Percentiles rank a stretch among this genome's conserved stretches.
Conservation (phyloP, 352 stramenopile species). For the Phytopythium aichiense region DNA sequence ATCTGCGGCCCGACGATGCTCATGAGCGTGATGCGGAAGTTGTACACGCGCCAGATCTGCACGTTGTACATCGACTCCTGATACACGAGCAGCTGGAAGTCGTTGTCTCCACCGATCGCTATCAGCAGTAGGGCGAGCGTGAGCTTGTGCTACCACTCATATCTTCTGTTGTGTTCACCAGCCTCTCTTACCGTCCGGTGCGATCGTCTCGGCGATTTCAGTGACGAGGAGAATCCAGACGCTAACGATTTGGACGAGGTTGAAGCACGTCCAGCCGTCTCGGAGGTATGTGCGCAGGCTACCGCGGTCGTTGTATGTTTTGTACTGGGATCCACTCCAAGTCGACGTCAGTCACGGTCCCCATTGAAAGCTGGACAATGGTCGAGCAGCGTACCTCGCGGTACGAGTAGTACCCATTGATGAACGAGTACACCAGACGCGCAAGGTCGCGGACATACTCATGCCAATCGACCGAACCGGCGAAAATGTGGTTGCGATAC, state of each 20-base stretch:
- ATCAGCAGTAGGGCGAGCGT: not conserved
- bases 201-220: slow-evolving; percentile 42
- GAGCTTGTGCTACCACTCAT: not conserved
- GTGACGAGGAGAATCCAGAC: slow-evolving; percentile 62
- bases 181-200: slow-evolving; percentile 18
- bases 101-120: slow-evolving; percentile 10
- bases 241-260: slow-evolving; percentile 64
- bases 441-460: slow-evolving; percentile 62
- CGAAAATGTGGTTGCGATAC: slow-evolving; percentile 62
- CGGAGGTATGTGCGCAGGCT: slow-evolving; percentile 56
- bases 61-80: slow-evolving; percentile 61
- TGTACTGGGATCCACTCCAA: slow-evolving; percentile 12
- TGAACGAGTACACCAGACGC: slow-evolving; percentile 50
- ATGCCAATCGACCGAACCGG: slow-evolving; percentile 18
- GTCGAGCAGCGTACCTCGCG: slow-evolving; percentile 40
- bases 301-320: slow-evolving; percentile 44
- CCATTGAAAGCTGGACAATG: not conserved
- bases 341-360: not conserved
- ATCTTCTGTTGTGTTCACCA: not conserved
- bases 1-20: slow-evolving; percentile 74
- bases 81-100: slow-evolving; percentile 53
- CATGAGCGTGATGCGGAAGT: slow-evolving; percentile 73
- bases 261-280: slow-evolving; percentile 79
- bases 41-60: slow-evolving; percentile 55
- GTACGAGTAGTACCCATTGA: slow-evolving; percentile 66